Percentiles rank a stretch among this genome's conserved stretches.
These are phyloP conservation scores for Vinca minor DNA, from an alignment of 257 asterid genomes.

Conservation along the genomic window DNA sequence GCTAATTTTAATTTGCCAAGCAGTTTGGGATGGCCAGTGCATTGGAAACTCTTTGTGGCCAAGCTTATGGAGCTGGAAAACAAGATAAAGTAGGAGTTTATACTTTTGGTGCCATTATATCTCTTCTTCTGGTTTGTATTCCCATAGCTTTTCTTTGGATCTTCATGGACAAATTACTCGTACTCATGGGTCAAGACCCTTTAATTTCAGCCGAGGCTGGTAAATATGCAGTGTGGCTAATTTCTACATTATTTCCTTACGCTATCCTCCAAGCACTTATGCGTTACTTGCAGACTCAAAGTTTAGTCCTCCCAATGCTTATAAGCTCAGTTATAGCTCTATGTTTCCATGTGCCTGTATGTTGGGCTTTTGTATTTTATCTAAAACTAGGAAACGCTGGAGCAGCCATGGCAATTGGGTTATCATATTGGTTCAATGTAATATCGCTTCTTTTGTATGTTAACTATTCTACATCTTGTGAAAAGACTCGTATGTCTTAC, in stretches of 20 bases:
- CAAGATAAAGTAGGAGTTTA: slow-evolving; percentile 35
- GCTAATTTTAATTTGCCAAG: slow-evolving; percentile 5
- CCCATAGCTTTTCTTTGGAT: slow-evolving; percentile 40
- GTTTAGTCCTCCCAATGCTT: slow-evolving; percentile 39
- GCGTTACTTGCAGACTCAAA: slow-evolving; percentile 43
- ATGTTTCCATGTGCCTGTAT: slow-evolving; percentile 35
- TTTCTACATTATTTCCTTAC: slow-evolving; percentile 40
- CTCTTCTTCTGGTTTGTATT: slow-evolving; percentile 32
- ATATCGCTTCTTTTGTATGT: slow-evolving; percentile 24
- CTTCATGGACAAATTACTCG: slow-evolving; percentile 28
- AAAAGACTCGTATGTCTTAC: slow-evolving; percentile 18
- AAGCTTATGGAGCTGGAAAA: slow-evolving; percentile 49
- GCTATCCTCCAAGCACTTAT: slow-evolving; percentile 40
- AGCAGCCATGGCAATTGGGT: slow-evolving; percentile 36
- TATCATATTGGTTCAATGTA: slow-evolving; percentile 43
- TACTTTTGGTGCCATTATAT: slow-evolving; percentile 30
- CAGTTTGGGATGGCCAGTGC: slow-evolving; percentile 62
- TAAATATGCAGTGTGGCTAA: slow-evolving; percentile 29
- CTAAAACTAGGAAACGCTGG: slow-evolving; percentile 27
- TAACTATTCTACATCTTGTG: slow-evolving; percentile 31
- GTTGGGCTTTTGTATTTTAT: slow-evolving; percentile 39
- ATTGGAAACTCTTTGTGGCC: slow-evolving; percentile 54
- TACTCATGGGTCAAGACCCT: slow-evolving; percentile 45
- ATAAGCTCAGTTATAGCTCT: slow-evolving; percentile 33
- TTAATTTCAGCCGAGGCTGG: slow-evolving; percentile 44